Evolutionary conservation across 768 basidiomycete species (phyloP).

Genomic region (Punctularia strigosozonata): DNA sequence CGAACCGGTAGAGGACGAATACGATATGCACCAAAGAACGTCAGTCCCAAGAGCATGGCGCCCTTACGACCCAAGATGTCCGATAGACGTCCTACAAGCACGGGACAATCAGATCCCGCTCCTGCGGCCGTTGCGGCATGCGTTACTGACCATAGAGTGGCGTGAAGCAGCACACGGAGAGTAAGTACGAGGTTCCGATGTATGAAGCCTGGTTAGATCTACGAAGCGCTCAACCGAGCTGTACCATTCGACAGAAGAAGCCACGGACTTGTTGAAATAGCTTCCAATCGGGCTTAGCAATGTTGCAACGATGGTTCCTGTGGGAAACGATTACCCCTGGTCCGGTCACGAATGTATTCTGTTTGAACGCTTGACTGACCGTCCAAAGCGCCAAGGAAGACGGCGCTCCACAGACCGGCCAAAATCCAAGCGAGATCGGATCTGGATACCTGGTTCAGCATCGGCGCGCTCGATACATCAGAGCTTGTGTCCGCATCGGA

Average conservation of each 20-base stretch:
- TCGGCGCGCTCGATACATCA: conserved; percentile 13
- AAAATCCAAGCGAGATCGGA: conserved; percentile 61
- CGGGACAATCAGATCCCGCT: conserved; percentile 8
- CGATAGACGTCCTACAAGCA: conserved; percentile 60
- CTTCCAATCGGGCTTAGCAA: conserved; percentile 78
- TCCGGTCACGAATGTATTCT: too few species aligned
- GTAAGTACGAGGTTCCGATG: conserved; percentile 79
- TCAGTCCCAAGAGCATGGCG: conserved; percentile 75
- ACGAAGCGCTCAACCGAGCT: too few species aligned
- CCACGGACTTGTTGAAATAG: conserved; percentile 70
- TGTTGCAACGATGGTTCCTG: conserved; percentile 82
- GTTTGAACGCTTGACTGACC: conserved; percentile 39
- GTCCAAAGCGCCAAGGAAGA: conserved; percentile 78
- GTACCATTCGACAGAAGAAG: too few species aligned
- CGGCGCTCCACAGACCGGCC: conserved; percentile 69
- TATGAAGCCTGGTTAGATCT: conserved; percentile 75
- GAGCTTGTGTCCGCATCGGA: too few species aligned
- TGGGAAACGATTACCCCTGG: conserved; percentile 4
- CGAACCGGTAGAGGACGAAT: neutral
- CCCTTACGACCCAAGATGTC: conserved; percentile 80
- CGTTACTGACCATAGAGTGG: conserved; percentile 75
- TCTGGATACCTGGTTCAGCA: conserved; percentile 35
- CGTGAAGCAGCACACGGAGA: conserved; percentile 86
- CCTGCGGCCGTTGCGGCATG: too few species aligned
- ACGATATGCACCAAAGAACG: conserved; percentile 60